Base-by-base conservation (phyloP, 805 yeast genomes). In the Lachancea kluyveri region DNA sequence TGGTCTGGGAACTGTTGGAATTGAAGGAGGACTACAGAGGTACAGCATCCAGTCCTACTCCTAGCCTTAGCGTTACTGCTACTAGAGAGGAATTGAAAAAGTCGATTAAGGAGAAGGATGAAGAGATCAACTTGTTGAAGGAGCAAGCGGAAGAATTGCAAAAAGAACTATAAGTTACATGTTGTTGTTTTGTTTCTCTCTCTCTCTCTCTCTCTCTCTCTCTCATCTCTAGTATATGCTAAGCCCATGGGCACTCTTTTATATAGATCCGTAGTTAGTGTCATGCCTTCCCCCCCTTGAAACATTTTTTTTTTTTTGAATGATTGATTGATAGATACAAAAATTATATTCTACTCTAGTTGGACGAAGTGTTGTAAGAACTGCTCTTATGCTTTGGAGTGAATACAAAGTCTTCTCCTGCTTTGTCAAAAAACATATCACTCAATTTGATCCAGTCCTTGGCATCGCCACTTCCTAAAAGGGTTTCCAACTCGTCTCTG, bases 331-430 rank as follows among this genome's bases (percentile, higher is more conserved):
- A n/a, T n/a, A n/a, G n/a, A n/a, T n/a, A n/a, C n/a, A n/a, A n/a
- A n/a, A n/a, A n/a, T n/a, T n/a, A n/a, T n/a, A n/a, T n/a, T n/a
- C n/a, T n/a, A n/a, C n/a, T n/a, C n/a, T n/a, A n/a, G n/a, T n/a
- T n/a, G n/a, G n/a, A n/a, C n/a, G n/a, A n/a, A n/a, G n/a, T n/a
- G n/a, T n/a, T 72, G 48, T 74, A 85, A 3, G 96, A 70, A 47
- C 83, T 92, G 60, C 95, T 84, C 69, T 92, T 92, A 57, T 92
- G 99, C 61, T 92, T 92, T 33, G 99, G 98, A 33, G 71, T 70
- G 53, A 87, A 92, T 31, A 71, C 74, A 60, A 92, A 92, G 24
- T 62, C 65, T 2, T 74, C 80, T 33, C 79, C 75, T 1, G 80
- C 83, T 36, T 85, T 86, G 13, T 98, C 99, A 43, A 90, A 69